These are phyloP conservation scores for Coemansia sp. DNA, from an alignment of 192 early-diverging fungal genomes.

Conservation along the genomic window DNA sequence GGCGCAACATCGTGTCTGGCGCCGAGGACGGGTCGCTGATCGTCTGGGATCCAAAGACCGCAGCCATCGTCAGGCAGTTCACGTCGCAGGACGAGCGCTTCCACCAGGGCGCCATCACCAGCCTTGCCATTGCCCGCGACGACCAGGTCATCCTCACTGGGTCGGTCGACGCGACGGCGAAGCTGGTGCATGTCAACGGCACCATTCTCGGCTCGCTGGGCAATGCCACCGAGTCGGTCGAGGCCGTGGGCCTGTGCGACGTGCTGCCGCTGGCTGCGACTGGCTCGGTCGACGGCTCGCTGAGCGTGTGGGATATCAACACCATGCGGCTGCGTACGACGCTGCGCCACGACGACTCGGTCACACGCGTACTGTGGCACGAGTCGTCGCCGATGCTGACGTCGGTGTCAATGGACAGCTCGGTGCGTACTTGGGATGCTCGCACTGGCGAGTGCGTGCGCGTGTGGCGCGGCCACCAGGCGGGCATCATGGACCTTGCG, in stretches of 20 bases:
- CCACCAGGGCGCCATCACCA: conserved; percentile 78
- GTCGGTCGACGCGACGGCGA: conserved; percentile 74
- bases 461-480: conserved; percentile 82
- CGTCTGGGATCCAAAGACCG: conserved; percentile 95
- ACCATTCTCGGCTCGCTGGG: conserved; percentile 82
- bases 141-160: conserved; percentile 82
- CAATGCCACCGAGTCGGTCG: conserved; percentile 81
- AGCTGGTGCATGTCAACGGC: conserved; percentile 80
- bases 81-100: conserved; percentile 80
- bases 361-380: conserved; percentile 77
- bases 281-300: conserved; percentile 83
- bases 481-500: conserved; percentile 83
- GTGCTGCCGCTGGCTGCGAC: conserved; percentile 74
- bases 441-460: conserved; percentile 81
- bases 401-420: conserved; percentile 78
- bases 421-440: conserved; percentile 88
- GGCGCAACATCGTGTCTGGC: conserved; percentile 83
- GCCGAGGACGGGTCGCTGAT: conserved; percentile 83
- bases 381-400: conserved; percentile 69
- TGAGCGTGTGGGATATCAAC: conserved; percentile 93
- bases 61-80: conserved; percentile 64
- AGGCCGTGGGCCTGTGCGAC: conserved; percentile 82
- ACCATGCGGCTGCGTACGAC: conserved; percentile 82
- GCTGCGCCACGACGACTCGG: conserved; percentile 82
- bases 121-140: conserved; percentile 74